Evolutionary conservation across 108 stramenopile genomes (phyloP).

Genomic region (Seminavis robusta): DNA sequence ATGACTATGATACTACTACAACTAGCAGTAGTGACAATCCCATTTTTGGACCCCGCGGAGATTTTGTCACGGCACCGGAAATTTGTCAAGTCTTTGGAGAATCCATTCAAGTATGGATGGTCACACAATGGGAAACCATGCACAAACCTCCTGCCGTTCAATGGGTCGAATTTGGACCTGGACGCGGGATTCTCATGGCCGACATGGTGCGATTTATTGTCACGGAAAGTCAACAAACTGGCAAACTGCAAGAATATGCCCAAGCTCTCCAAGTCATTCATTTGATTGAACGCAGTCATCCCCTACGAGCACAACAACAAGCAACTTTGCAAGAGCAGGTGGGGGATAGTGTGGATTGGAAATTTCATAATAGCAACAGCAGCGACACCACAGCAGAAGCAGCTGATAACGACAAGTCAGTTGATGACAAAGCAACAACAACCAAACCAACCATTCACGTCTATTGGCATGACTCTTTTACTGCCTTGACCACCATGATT

Average conservation of each 20-base stretch:
- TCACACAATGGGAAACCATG: conserved; percentile 68
- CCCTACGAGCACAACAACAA: conserved; percentile 73
- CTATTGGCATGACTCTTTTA: conserved; percentile 72
- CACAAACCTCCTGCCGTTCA: conserved; percentile 59
- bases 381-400: conserved; percentile 3
- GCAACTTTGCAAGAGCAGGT: conserved; percentile 49
- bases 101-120: conserved; percentile 90
- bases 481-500: no score
- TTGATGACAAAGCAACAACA: conserved; percentile 6
- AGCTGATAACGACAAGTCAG: conserved; percentile 7
- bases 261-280: conserved; percentile 48
- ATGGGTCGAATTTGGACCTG: conserved; percentile 94
- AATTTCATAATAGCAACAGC: conserved; percentile 7
- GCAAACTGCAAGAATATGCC: conserved; percentile 28
- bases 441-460: conserved; percentile 34
- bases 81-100: conserved; percentile 97
- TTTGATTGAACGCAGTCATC: conserved; percentile 86
- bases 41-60: conserved; percentile 85
- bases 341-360: conserved; percentile 22
- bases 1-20: conserved; percentile 11
- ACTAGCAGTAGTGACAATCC: neutral
- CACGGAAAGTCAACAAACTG: no score
- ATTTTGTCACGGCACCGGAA: conserved; percentile 98
- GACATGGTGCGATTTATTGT: conserved; percentile 83
- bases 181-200: conserved; percentile 92